A percentile compares a stretch with the other conserved stretches of the same genome.
Evolutionary conservation across 2,329 filamentous ascomycete species (phyloP).

Genomic region (Venturia effusa): DNA sequence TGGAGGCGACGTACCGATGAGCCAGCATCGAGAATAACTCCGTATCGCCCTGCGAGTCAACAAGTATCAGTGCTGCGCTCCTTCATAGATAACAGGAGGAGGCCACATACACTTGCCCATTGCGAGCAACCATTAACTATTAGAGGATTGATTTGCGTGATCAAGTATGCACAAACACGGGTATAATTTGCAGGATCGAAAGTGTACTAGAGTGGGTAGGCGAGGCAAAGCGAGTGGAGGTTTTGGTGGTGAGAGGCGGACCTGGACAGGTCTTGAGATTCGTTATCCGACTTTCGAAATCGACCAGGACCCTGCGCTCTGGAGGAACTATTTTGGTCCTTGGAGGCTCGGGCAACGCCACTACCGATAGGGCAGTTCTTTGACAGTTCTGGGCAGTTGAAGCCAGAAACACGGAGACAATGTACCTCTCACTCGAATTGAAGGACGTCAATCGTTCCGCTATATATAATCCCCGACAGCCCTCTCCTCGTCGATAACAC

Average conservation of each 20-base stretch:
- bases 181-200: background rate
- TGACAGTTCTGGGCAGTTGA: background rate
- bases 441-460: background rate
- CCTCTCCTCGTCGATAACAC: background rate
- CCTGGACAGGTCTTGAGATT: background rate
- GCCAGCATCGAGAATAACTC: conserved; percentile 92
- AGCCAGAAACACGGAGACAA: background rate
- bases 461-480: background rate
- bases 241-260: background rate
- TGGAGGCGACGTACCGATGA: conserved; percentile 55
- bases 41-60: conserved; percentile 52
- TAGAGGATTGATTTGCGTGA: background rate
- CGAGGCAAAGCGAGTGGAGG: background rate
- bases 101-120: conserved; percentile 32
- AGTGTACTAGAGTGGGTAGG: background rate
- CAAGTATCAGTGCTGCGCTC: background rate
- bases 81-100: background rate
- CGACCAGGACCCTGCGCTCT: background rate
- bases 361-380: background rate
- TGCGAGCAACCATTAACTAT: conserved; percentile 10
- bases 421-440: background rate
- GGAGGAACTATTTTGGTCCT: background rate
- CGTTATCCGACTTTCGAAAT: background rate
- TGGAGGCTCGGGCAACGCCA: background rate
- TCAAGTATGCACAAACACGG: background rate